These are phyloP conservation scores for Peniophora sp. DNA, from an alignment of 1,284 basidiomycete species.

Conservation along the genomic window DNA sequence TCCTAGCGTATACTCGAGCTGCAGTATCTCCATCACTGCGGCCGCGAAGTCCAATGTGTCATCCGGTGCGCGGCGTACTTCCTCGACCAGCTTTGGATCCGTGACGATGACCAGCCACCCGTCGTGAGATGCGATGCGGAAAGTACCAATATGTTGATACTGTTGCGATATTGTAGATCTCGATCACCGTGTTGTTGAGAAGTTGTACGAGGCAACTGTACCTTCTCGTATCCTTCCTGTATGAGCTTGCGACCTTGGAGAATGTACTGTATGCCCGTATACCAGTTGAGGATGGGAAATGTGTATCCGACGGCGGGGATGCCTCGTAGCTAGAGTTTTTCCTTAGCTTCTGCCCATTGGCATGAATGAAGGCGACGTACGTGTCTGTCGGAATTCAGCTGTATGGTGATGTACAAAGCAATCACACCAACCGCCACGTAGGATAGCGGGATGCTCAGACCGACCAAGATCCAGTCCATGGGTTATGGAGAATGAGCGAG, in stretches of 20 bases:
- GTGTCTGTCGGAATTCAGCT: too few species aligned
- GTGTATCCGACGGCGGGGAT: slow-evolving; percentile 9
- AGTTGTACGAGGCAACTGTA: slow-evolving; percentile 3
- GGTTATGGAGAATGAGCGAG: too few species aligned
- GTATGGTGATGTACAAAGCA: too few species aligned
- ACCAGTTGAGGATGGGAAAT: slow-evolving; percentile 8
- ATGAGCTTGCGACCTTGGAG: slow-evolving; percentile 4
- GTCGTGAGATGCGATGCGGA: slow-evolving; percentile 5
- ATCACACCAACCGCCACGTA: too few species aligned
- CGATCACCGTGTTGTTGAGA: not conserved
- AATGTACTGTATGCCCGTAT: slow-evolving; percentile 7
- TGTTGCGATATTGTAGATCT: not conserved
- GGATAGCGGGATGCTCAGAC: too few species aligned
- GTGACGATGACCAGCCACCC: slow-evolving; percentile 21
- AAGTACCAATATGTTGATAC: slow-evolving; percentile 1
- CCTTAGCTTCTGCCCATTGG: too few species aligned
- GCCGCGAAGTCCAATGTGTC: slow-evolving; percentile 18
- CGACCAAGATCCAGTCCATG: too few species aligned
- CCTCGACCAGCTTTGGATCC: slow-evolving; percentile 18
- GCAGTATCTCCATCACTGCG: slow-evolving; percentile 18
- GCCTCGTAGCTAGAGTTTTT: slow-evolving; percentile 5
- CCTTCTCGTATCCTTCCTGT: slow-evolving; percentile 12
- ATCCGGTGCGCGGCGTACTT: slow-evolving; percentile 25
- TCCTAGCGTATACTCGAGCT: slow-evolving; percentile 20
- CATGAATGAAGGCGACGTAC: too few species aligned